phyloP scores from a whole-genome alignment of 2,329 filamentous ascomycete species.

The Ophiostoma sp. region DNA sequence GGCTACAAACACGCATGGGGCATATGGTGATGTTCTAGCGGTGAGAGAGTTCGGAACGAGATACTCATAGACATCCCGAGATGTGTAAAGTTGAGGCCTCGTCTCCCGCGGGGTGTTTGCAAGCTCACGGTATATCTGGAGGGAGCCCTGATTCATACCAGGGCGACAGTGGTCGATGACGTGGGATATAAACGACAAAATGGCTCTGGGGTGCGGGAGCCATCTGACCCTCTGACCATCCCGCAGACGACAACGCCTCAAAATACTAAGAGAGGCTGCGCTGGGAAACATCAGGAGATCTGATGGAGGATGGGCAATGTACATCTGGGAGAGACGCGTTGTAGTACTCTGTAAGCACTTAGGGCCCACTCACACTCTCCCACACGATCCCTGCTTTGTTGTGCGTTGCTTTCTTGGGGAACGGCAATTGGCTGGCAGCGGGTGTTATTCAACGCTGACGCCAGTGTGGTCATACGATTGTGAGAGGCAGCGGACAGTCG shows the following conservation, averaged over 20 bases:
- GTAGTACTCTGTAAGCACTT: background rate
- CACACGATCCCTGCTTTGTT: background rate
- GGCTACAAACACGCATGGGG: background rate
- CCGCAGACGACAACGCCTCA: background rate
- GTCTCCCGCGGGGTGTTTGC: background rate
- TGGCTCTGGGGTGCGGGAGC: too few species aligned
- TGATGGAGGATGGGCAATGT: background rate
- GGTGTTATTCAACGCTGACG: background rate
- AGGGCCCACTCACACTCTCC: background rate
- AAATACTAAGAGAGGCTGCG: background rate
- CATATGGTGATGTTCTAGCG: background rate
- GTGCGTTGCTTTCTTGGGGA: background rate
- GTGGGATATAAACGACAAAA: background rate
- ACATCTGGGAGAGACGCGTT: background rate
- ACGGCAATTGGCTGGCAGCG: background rate
- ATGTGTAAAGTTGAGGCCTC: background rate
- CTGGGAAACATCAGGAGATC: background rate
- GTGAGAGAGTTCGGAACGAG: background rate
- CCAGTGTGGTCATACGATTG: background rate
- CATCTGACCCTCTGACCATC: background rate
- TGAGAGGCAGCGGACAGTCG: background rate
- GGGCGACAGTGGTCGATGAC: background rate
- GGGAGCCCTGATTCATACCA: background rate
- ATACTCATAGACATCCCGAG: background rate
- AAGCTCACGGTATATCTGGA: too few species aligned